phyloP scores from a whole-genome alignment of 345 rosid species.

The Gossypium ekmanianum region DNA sequence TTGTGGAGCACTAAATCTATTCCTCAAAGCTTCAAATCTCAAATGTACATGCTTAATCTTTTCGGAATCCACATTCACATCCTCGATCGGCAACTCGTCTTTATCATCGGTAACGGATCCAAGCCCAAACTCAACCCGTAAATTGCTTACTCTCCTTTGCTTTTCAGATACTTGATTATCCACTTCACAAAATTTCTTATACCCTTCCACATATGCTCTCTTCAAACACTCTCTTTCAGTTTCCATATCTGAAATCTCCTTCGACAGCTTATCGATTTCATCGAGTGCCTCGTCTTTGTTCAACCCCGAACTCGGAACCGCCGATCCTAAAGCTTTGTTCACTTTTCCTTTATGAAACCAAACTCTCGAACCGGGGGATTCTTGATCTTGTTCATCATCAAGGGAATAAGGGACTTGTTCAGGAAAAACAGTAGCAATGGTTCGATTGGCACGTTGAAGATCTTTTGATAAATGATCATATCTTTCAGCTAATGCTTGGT shows the following conservation, averaged over 20 bases:
- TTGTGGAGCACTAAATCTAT: conserved; percentile 20
- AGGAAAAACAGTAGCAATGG: conserved; percentile 69
- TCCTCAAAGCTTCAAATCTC: conserved; percentile 40
- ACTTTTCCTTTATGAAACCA: conserved; percentile 43
- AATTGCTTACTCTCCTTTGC: conserved; percentile 50
- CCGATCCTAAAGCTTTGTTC: conserved; percentile 28
- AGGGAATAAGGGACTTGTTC: conserved; percentile 54
- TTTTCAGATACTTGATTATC: conserved; percentile 54
- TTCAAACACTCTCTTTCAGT: conserved; percentile 71
- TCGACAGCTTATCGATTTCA: conserved; percentile 64
- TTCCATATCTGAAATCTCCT: conserved; percentile 61
- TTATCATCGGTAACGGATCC: conserved; percentile 49
- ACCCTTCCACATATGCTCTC: conserved; percentile 46
- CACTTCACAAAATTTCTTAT: conserved; percentile 49
- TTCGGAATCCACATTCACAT: conserved; percentile 24
- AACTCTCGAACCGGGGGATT: conserved; percentile 35
- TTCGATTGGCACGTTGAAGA: conserved; percentile 73
- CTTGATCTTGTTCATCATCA: conserved; percentile 53
- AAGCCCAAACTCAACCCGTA: conserved; percentile 78
- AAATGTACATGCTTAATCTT: conserved; percentile 45
- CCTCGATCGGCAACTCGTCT: no score
- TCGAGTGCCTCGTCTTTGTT: conserved; percentile 51
- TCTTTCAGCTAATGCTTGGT: conserved; percentile 73
- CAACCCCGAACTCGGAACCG: conserved; percentile 45
- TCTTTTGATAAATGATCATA: conserved; percentile 63